Base-by-base conservation (phyloP, 2,329 filamentous ascomycete species). In the Monosporascus sp. region DNA sequence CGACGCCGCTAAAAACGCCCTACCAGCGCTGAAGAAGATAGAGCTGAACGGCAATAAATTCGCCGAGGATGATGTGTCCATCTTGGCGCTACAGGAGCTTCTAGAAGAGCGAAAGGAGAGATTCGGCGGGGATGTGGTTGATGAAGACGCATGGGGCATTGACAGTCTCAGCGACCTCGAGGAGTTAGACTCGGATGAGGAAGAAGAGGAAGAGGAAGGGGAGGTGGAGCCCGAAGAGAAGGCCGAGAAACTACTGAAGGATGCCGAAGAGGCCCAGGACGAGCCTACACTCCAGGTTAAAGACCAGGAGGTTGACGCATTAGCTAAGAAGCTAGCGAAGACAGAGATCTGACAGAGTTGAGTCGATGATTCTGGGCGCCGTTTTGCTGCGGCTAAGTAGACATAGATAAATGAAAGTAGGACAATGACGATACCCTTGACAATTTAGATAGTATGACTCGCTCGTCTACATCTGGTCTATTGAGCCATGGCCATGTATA, bases 1-100 rank as follows among this genome's bases (percentile, higher is more conserved):
- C 3, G 74, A 81, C 20, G 89, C 89, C 3, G 85, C 85, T 5
- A 83, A 83, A 63, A 75, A 80, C 8, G 78, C 79, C 2, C 79
- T 99, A 8, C 91, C 90, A 2, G 81, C 81, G 14, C 75, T 99
- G 60, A 88, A 87, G 74, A 86, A 92, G 64, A 83, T 99, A 49
- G 94, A 97, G 74, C 76, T 99, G 60, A 97, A 99, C 69, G 94
- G 94, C 49, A 99, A 99, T 77, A 94, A 90, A 68, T 96, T 99
- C 63, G 77, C 81, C 8, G 92, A 97, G 70, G 90, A 96, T 3
- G 90, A 97, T 62, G 77, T 82, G 47, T 82, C 82, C 27, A 79
- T 97, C 43, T 73, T 83, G 56, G 77, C 77, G 22, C 76, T 97
- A 46, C 82, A 85, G 60, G 81, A 85, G 50, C 75, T 94, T 27